Evolutionary conservation across 345 rosid species (phyloP), one percentile per base, ranked within the genome.

Genomic region (Alliaria petiolata): DNA sequence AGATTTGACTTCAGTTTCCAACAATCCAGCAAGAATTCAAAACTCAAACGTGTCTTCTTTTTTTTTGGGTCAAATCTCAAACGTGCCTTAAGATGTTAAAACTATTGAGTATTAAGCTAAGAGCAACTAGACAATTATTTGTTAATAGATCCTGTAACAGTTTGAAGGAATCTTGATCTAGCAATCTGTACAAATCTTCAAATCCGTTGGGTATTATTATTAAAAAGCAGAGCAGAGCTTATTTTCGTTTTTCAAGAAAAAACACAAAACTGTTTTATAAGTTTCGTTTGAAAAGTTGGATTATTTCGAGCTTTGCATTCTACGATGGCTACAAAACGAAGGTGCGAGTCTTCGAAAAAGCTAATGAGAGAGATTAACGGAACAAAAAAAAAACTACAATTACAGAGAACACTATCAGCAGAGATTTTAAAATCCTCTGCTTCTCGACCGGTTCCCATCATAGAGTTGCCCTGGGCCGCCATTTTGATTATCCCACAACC

Each of bases 401-500:
- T 55, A 75, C 69, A 61, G 25, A 67, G 62, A 50, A 74, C 47
- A 50, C 33, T 54, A 65, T 50, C n/a, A 22, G 58, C 66, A 66
- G 55, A 50, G 40, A 53, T 14, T 16, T 60, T 25, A 70, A 76
- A 40, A 55, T 49, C 76, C 80, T 57, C 76, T 76, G 76, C 56
- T 76, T 64, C 76, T 70, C 20, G 80, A 64, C 42, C 22, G 26
- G 43, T 54, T 69, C 53, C n/a, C 60, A 62, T 69, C 71, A 70
- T 63, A 76, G 13, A 20, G 71, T 55, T 69, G 46, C 45, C 75
- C 79, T 45, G 65, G 52, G 12, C 45, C 65, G 7, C 70, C 75
- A 22, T 68, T 53, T 68, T 53, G 63, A 75, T 61, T 61, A n/a
- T 53, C 52, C 70, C 69, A 61, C 79, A 70, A 61, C 14, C 67